These are phyloP conservation scores for Tylopilus cervinicoccineus DNA, from an alignment of 768 basidiomycete species.

Conservation along the genomic window DNA sequence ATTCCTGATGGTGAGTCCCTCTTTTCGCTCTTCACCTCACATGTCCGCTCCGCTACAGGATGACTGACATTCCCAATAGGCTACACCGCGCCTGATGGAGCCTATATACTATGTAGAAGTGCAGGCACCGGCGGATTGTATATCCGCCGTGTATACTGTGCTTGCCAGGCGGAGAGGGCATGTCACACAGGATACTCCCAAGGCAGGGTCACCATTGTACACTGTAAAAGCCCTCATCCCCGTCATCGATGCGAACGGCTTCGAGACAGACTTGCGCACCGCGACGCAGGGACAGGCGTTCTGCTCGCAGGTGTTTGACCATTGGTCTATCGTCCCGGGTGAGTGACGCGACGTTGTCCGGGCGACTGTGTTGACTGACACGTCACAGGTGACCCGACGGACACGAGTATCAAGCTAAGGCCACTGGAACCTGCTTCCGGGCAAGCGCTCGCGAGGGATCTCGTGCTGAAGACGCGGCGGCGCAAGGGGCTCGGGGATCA, in stretches of 20 bases:
- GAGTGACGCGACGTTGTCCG: constrained; percentile 24
- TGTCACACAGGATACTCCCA: constrained; percentile 96
- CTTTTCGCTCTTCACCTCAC: constrained; percentile 7
- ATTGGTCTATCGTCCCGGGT: constrained; percentile 99
- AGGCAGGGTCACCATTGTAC: constrained; percentile 95
- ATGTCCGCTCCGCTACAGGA: not conserved
- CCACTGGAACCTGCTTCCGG: constrained; percentile 97
- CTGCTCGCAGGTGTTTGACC: constrained; percentile 95
- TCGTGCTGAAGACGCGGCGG: constrained; percentile 94
- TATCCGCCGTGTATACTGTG: constrained; percentile 97
- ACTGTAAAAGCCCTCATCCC: constrained; percentile 98
- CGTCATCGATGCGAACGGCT: constrained; percentile 97
- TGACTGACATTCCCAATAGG: constrained; percentile 44
- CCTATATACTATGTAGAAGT: constrained; percentile 99
- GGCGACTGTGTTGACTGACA: not conserved
- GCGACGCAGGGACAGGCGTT: constrained; percentile 99
- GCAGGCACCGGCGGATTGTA: constrained; percentile 98
- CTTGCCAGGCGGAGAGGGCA: constrained; percentile 99
- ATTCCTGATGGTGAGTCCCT: constrained; percentile 82
- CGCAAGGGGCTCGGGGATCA: constrained; percentile 96
- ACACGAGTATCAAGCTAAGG: constrained; percentile 93
- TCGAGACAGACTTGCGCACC: constrained; percentile 96
- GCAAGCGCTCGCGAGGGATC: constrained; percentile 88
- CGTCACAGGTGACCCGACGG: constrained; percentile 86
- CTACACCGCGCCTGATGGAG: constrained; percentile 93